Percentiles rank a stretch among this genome's conserved stretches.
Evolutionary conservation across 805 yeast species (phyloP).

Genomic region (Blastobotrys terrestris): DNA sequence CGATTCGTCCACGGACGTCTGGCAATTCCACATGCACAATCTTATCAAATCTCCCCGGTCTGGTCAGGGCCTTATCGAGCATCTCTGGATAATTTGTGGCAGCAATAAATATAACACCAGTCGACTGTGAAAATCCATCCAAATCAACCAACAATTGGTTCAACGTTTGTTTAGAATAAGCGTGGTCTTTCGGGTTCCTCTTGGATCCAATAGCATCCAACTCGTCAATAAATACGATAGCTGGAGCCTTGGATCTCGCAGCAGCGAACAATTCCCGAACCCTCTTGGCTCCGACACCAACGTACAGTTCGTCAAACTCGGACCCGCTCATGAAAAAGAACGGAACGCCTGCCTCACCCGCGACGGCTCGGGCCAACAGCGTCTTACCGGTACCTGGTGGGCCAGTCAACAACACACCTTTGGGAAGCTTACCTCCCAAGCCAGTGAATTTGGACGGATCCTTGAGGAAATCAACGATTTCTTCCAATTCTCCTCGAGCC

Average conservation of each 20-base stretch:
- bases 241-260: constrained; percentile 94
- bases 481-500: constrained; percentile 95
- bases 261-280: constrained; percentile 90
- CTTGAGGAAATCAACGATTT: constrained; percentile 93
- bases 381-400: constrained; percentile 99
- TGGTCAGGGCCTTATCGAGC: constrained; percentile 90
- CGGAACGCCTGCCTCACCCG: constrained; percentile 99
- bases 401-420: constrained; percentile 93
- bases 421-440: constrained; percentile 94
- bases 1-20: constrained; percentile 95
- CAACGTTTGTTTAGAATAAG: constrained; percentile 94
- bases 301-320: constrained; percentile 95
- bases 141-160: constrained; percentile 93
- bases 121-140: constrained; percentile 85
- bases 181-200: constrained; percentile 95
- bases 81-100: constrained; percentile 98
- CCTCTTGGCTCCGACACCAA: constrained; percentile 98
- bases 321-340: constrained; percentile 98
- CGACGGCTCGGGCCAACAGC: constrained; percentile 92
- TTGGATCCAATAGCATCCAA: constrained; percentile 98
- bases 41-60: constrained; percentile 98
- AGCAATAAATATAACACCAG: constrained; percentile 92
- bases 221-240: constrained; percentile 95
- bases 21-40: constrained; percentile 93
- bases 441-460: constrained; percentile 96